These are phyloP conservation scores for Leptographium lundbergii DNA, from an alignment of 2,329 filamentous ascomycete species.

Conservation along the genomic window DNA sequence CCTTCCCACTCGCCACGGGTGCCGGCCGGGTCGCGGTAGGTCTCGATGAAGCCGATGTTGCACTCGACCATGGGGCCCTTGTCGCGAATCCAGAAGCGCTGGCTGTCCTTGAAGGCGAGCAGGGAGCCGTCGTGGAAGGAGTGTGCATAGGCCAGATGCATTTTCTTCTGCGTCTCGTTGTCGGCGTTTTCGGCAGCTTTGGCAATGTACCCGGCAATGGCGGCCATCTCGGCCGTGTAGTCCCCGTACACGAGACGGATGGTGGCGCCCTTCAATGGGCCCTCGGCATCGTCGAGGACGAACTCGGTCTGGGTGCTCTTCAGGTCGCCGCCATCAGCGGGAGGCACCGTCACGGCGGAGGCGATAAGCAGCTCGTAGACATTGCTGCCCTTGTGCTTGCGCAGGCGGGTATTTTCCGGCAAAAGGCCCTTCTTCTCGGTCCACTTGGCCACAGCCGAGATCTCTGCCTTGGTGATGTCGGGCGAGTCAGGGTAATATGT, in stretches of 20 bases:
- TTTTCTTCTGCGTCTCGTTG: constrained; percentile 62
- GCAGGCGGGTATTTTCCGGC: constrained; percentile 64
- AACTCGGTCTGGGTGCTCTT: constrained; percentile 48
- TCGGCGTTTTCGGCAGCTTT: constrained; percentile 56
- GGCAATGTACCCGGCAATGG: constrained; percentile 52
- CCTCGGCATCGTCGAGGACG: constrained; percentile 45
- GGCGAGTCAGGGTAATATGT: constrained; percentile 72
- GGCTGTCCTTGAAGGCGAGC: constrained; percentile 66
- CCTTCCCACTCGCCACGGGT: constrained; percentile 78
- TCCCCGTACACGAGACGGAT: constrained; percentile 66
- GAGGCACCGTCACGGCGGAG: constrained; percentile 49
- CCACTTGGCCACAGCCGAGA: constrained; percentile 58
- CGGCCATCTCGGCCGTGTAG: constrained; percentile 57
- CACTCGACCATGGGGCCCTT: constrained; percentile 69
- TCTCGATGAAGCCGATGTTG: constrained; percentile 77
- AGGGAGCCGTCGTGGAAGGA: constrained; percentile 66
- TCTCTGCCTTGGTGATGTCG: constrained; percentile 61
- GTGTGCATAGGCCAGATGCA: constrained; percentile 61
- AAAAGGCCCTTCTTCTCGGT: constrained; percentile 57
- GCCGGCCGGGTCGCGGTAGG: constrained; percentile 71
- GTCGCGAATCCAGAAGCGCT: constrained; percentile 72
- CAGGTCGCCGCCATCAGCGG: constrained; percentile 52
- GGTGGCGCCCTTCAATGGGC: constrained; percentile 50
- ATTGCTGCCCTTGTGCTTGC: constrained; percentile 41
- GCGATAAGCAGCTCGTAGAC: constrained; percentile 65